phyloP scores from a whole-genome alignment of 1,284 basidiomycete species.

The Malassezia furfur region DNA sequence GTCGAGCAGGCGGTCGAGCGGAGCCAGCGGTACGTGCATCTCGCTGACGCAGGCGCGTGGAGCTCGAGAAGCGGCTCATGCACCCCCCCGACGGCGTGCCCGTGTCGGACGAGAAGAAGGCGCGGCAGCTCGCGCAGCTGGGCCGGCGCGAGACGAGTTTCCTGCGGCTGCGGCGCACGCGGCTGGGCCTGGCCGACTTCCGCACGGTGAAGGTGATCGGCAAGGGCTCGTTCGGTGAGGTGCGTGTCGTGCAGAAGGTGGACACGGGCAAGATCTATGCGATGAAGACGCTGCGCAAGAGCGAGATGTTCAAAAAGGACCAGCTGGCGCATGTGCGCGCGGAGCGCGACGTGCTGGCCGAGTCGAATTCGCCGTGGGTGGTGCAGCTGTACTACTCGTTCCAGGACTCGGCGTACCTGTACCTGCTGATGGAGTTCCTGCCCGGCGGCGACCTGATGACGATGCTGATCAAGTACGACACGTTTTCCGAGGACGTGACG shows the following conservation, averaged over 20 bases:
- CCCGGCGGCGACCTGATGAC: slow-evolving; percentile 96
- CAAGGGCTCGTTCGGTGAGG: slow-evolving; percentile 97
- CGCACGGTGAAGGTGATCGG: slow-evolving; percentile 96
- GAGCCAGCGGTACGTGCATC: slow-evolving; percentile 60
- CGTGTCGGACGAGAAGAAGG: slow-evolving; percentile 67
- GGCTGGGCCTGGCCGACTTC: slow-evolving; percentile 87
- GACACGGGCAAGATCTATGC: slow-evolving; percentile 98
- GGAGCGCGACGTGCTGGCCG: slow-evolving; percentile 94
- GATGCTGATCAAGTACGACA: slow-evolving; percentile 99
- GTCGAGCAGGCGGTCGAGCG: slow-evolving; percentile 83
- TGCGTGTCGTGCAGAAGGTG: slow-evolving; percentile 87
- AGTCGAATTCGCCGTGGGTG: slow-evolving; percentile 95
- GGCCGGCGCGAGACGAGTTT: slow-evolving; percentile 72
- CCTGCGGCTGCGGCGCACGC: slow-evolving; percentile 77
- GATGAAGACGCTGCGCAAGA: slow-evolving; percentile 97
- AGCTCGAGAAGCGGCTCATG: slow-evolving; percentile 73
- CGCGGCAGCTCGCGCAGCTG: slow-evolving; percentile 78
- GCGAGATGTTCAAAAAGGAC: slow-evolving; percentile 98
- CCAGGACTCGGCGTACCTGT: slow-evolving; percentile 89
- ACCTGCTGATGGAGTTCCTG: slow-evolving; percentile 97
- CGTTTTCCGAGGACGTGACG: slow-evolving; percentile 95
- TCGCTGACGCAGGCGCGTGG: slow-evolving; percentile 62
- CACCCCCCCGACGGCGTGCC: slow-evolving; percentile 34
- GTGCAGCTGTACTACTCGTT: slow-evolving; percentile 98
- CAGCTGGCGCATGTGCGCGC: slow-evolving; percentile 94